phyloP scores from a whole-genome alignment of 257 asterid species.

The Vinca minor region DNA sequence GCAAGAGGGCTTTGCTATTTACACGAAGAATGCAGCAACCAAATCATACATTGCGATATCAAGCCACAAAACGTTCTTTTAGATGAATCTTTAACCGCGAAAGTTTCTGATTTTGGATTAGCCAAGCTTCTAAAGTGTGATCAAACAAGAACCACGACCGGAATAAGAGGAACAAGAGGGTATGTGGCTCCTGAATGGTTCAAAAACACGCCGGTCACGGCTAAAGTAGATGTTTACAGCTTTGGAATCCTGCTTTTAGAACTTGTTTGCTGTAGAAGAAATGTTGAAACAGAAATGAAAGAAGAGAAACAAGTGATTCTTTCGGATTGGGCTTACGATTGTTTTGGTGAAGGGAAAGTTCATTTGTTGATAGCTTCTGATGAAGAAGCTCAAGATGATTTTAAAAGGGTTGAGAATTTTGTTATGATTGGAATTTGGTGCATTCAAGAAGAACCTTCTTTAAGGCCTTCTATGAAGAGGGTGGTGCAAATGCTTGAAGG shows the following conservation, averaged over 20 bases:
- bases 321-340: slow-evolving; percentile 5
- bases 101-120: slow-evolving; percentile 56
- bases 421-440: slow-evolving; percentile 31
- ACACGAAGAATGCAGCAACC: slow-evolving; percentile 52
- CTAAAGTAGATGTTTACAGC: slow-evolving; percentile 51
- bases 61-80: slow-evolving; percentile 59
- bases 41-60: slow-evolving; percentile 60
- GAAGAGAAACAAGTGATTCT: slow-evolving; percentile 5
- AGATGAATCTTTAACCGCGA: slow-evolving; percentile 37
- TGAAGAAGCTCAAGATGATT: slow-evolving; percentile 6
- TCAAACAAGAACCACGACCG: slow-evolving; percentile 32
- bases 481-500: slow-evolving; percentile 35
- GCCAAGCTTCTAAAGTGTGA: slow-evolving; percentile 49
- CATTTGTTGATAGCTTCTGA: not conserved
- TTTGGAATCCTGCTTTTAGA: slow-evolving; percentile 50
- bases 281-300: not conserved
- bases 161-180: slow-evolving; percentile 53
- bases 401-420: slow-evolving; percentile 15
- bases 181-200: slow-evolving; percentile 67
- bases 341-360: not conserved
- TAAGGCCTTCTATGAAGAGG: slow-evolving; percentile 38
- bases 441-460: slow-evolving; percentile 29
- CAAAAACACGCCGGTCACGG: slow-evolving; percentile 38
- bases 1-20: slow-evolving; percentile 53
- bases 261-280: slow-evolving; percentile 16